Evolutionary conservation across 2,329 filamentous ascomycete genomes (phyloP).

Genomic region (Pseudovirgaria hyperparasitica): DNA sequence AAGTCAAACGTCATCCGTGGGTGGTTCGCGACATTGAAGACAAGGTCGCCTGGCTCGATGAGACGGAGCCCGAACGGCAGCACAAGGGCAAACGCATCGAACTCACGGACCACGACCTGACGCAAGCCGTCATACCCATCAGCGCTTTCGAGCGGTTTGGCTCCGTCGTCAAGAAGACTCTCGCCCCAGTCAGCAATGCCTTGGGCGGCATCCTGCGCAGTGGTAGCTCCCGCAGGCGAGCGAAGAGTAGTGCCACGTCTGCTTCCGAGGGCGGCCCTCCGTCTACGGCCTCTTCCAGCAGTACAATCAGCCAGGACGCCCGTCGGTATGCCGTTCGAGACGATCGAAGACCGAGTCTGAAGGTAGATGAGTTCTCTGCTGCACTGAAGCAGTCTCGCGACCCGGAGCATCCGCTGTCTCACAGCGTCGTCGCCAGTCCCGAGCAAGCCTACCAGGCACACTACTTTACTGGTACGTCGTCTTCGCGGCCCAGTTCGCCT

Average conservation of each 20-base stretch:
- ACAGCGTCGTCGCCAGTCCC: conserved; percentile 61
- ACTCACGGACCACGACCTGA: conserved; percentile 85
- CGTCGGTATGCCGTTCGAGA: too few relatives aligned
- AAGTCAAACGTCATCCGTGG: conserved; percentile 93
- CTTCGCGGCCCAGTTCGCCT: conserved; percentile 28
- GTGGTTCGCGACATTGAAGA: conserved; percentile 68
- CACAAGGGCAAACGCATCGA: conserved; percentile 77
- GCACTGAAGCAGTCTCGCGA: conserved; percentile 37
- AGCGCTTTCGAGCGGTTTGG: conserved; percentile 75
- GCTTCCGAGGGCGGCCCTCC: conserved; percentile 43
- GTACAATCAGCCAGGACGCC: conserved; percentile 41
- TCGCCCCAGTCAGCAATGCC: conserved; percentile 28
- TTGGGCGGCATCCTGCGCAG: conserved; percentile 10
- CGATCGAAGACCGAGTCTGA: conserved; percentile 46
- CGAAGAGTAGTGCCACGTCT: conserved; percentile 39
- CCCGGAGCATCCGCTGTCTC: conserved; percentile 59
- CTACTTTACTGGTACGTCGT: conserved; percentile 24
- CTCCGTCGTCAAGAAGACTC: conserved; percentile 54
- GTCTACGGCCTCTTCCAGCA: conserved; percentile 39
- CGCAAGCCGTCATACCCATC: conserved; percentile 77
- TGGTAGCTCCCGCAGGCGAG: conserved; percentile 38
- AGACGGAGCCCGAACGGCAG: conserved; percentile 72
- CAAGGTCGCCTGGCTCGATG: conserved; percentile 73
- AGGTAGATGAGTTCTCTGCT: conserved; percentile 45
- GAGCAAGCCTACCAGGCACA: conserved; percentile 30